Base-by-base conservation (phyloP, 2,329 filamentous ascomycete species). In the Arthrobotrys sinensis region DNA sequence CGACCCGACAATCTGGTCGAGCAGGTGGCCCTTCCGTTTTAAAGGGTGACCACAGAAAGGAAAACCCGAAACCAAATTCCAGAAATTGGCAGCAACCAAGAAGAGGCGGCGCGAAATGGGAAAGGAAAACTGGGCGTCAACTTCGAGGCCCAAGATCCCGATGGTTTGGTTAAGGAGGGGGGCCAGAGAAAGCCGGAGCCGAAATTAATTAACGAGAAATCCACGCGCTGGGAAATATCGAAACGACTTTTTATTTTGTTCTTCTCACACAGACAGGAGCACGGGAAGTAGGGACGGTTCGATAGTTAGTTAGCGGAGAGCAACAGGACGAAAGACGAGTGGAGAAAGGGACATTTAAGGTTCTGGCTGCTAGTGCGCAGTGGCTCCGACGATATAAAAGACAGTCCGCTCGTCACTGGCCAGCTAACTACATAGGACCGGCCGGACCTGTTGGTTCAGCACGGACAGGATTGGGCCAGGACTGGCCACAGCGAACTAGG, bases 21-120 rank as follows among this genome's bases (percentile, higher is more conserved):
- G 73, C 66, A 69, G 72, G 55, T 76, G 53, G 64, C 71, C 72
- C 72, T 76, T 76, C 66, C 64, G 73, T 77, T 77, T 66, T 70
- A 71, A 77, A 77, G 60, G 46, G 55, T 70, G 65, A 68, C 71
- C 57, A 64, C 72, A 63, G 55, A 67, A 69, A 16, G 67, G 38
- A 55, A 72, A 55, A 19, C 55, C 52, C 34, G 21, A 57, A 68
- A 57, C 34, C 21, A 63, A 21, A 62, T 43, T 60, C 38, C 43
- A 64, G 21, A 48, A 70, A 62, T 70, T 52, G 55, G 55, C 28
- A 38, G 24, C 36, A 60, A 71, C 40, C 60, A 46, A 70, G 64
- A 65, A 34, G 50, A 50, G 34, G 55, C 34, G 66, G 53, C 40
- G 48, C 60, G 60, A 66, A 57, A 60, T 24, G n/a, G 62, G 60